A percentile compares a stretch with the other conserved stretches of the same genome.
Conservation (phyloP, 768 basidiomycete species). For the Psilocybe azurescens region DNA sequence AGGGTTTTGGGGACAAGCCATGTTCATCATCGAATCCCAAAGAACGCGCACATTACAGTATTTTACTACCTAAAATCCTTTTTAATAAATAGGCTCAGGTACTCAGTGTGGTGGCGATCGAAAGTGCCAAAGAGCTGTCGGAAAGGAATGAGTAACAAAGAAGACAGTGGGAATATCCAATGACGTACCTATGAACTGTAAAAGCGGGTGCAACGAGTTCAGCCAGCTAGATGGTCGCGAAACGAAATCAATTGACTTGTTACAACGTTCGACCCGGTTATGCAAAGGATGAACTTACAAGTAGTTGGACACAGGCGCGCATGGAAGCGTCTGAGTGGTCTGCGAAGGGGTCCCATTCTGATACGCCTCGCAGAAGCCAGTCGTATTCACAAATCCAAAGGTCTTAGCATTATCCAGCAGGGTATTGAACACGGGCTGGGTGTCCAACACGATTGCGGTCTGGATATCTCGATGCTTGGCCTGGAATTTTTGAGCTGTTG, state of each 20-base stretch:
- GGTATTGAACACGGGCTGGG: conserved; percentile 61
- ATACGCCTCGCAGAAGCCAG: conserved; percentile 65
- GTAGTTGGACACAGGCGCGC: conserved; percentile 67
- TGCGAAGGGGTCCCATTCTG: conserved; percentile 56
- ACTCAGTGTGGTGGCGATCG: conserved; percentile 18
- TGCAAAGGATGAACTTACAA: conserved; percentile 48
- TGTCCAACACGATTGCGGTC: conserved; percentile 56
- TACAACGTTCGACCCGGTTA: not conserved
- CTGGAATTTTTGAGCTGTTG: conserved; percentile 44
- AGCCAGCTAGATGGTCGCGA: conserved; percentile 51
- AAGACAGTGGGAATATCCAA: not conserved
- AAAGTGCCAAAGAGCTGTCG: conserved; percentile 12
- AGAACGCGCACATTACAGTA: too few species aligned
- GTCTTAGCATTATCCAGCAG: conserved; percentile 56
- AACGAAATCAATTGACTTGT: not conserved
- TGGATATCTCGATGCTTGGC: conserved; percentile 46
- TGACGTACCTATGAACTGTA: conserved; percentile 64
- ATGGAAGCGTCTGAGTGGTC: conserved; percentile 60
- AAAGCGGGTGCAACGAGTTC: conserved; percentile 64
- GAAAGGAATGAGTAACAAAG: not conserved
- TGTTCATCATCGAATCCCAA: too few species aligned
- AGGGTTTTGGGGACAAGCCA: too few species aligned
- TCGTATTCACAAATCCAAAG: conserved; percentile 62
- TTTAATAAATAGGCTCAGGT: not conserved
- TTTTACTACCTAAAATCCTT: too few species aligned